Base-by-base conservation (phyloP, 495 filamentous ascomycete species). In the Cladorrhinum samala region DNA sequence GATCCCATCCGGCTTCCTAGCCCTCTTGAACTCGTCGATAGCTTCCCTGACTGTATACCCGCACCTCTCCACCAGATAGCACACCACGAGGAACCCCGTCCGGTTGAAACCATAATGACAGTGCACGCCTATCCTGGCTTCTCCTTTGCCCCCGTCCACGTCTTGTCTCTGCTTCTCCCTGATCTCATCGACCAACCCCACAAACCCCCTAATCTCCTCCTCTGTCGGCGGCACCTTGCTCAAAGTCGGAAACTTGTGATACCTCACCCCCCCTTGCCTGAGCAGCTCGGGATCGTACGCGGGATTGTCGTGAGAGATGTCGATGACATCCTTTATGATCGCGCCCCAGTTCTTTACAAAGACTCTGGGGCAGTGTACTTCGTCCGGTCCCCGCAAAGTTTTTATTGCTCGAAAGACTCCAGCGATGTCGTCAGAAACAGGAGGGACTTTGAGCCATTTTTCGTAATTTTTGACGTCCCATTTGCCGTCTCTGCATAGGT, bases 381-480 rank as follows among this genome's bases (percentile, higher is more conserved):
- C 86, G 62, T 97, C 92, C 1, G 89, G 83, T 66, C 93, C 87
- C 18, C 90, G 82, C 3, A 94, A 77, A 47, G 89, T 94, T 70
- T 96, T 96, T 72, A 96, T 83, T 3, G 88, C 89, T 2, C 85
- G 80, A 66, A 96, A 95, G 14, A 87, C 74, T 24, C 83, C 81
- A 3, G 69, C 81, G 43, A 97, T 92, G 5, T 84, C 82, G 19
- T 78, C 75, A 1, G 89, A 93, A 18, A 95, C 87, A 1, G 91
- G 85, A 8, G 70, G 66, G 0, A 94, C 85, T 24, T 81, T 79
- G 58, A 86, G 77, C 92, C 92, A 97, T 60, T 96, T 96, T 51
- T 77, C 83, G 11, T 96, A 81, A 66, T 97, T 97, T 74, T 97
- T 96, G 53, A 97, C 88, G 64, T 96, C 91, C 92, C 92, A 96